Evolutionary conservation across 2,329 filamentous ascomycete species (phyloP), one percentile per base, ranked within the genome.

Genomic region (Claviceps fusiformis): DNA sequence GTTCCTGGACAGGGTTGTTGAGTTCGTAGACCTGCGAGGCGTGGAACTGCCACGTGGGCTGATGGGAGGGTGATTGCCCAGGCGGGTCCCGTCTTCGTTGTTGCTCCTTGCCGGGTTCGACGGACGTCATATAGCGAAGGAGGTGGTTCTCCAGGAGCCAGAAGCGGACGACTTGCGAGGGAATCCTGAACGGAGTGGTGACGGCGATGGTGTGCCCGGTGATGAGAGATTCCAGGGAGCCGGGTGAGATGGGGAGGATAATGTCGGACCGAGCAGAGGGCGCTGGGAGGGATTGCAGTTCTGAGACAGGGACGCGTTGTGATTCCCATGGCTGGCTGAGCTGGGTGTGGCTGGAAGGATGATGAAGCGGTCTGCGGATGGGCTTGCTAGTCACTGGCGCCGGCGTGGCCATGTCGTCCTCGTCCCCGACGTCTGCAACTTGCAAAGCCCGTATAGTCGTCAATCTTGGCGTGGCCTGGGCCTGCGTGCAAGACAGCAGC

Each of bases 91-190:
- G 35, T n/a, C 45, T 27, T 31, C 19, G 49, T 35, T 27, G 49
- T 35, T 52, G 50, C 17, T 35, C 10, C n/a, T 74, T 74, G 0
- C 74, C 69, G 0, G 69, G 64, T 0, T 76, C 71, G 17, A 84
- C 72, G 11, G 72, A 72, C 15, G 79, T 81, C 74, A 85, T 81
- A 62, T 84, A 83, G 53, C 71, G 75, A 9, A 86, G 65, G 55
- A 76, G 67, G 72, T 77, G 37, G 62, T 67, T 17, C 71, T 79
- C 72, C 59, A 83, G 82, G 17, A 86, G 70, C 83, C 83, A 86
- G 60, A 84, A 73, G n/a, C 82, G 79, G 19, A 67, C 70, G 5
- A 83, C 78, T 17, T 74, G 71, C 3, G 69, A 63, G 1, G 80
- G 79, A 27, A 86, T 74, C 51, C 72, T 75, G 68, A 79, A 83